Conservation (phyloP, 495 filamentous ascomycete species). For the Aspergillus asperescens region DNA sequence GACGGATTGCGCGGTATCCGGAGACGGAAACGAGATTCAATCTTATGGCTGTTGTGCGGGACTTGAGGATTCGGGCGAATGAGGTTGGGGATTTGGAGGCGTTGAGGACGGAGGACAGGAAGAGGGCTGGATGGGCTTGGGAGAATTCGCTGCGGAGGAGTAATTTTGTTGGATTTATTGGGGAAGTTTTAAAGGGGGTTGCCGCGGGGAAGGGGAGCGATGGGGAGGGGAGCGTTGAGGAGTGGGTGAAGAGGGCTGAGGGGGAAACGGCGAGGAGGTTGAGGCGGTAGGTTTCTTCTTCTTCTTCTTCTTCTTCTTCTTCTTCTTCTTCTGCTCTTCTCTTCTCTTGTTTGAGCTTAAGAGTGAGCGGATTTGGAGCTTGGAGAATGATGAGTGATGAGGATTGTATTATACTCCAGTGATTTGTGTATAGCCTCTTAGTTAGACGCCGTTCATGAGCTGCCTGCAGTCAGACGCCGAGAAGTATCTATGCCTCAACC, state of each 20-base stretch:
- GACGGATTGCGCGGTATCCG: conserved; percentile 81
- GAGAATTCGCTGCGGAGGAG: conserved; percentile 90
- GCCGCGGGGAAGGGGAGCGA: conserved; percentile 62
- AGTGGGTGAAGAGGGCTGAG: conserved; percentile 77
- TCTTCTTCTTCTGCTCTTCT: neutral
- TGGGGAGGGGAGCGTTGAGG: conserved; percentile 59
- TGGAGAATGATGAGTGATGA: too few relatives aligned
- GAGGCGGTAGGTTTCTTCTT: conserved; percentile 34
- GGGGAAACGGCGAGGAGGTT: conserved; percentile 62
- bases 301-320: neutral
- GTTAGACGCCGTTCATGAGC: too few relatives aligned
- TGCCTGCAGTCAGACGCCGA: too few relatives aligned
- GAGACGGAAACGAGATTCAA: conserved; percentile 89
- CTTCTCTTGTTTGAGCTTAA: neutral
- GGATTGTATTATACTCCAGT: too few relatives aligned
- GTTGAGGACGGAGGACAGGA: conserved; percentile 74
- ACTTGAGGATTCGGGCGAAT: conserved; percentile 66
- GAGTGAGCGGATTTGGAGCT: neutral
- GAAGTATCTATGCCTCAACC: too few relatives aligned
- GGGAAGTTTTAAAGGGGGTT: conserved; percentile 84
- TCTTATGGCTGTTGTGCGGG: conserved; percentile 83
- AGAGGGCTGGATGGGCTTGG: conserved; percentile 83
- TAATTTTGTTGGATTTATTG: conserved; percentile 95
- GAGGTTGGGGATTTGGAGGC: conserved; percentile 80
- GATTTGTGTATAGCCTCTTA: too few relatives aligned